Evolutionary conservation across 2,329 filamentous ascomycete genomes (phyloP).

Genomic region (Botrytis squamosa): DNA sequence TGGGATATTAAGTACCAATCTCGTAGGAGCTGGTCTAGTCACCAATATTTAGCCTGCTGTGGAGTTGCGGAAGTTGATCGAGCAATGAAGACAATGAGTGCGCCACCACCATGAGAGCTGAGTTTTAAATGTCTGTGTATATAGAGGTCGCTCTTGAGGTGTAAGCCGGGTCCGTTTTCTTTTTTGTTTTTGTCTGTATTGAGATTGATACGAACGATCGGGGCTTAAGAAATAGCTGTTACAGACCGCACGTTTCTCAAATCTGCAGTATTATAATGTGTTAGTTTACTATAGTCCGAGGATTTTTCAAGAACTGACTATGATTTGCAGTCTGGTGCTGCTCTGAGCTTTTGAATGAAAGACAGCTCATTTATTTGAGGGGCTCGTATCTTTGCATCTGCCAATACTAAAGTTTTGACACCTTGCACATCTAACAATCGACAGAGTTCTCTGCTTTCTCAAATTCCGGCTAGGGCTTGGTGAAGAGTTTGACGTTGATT

Average conservation of each 20-base stretch:
- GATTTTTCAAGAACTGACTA: not conserved
- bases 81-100: no score
- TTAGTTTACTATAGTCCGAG: not conserved
- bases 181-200: no score
- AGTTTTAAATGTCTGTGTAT: not conserved
- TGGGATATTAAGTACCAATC: not conserved
- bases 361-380: rapidly evolving
- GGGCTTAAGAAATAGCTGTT: no score
- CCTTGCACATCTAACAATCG: not conserved
- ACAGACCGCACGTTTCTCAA: no score
- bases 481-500: not conserved
- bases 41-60: not conserved
- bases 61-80: not conserved
- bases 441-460: not conserved
- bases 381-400: not conserved
- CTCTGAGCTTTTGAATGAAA: not conserved
- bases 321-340: not conserved
- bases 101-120: not conserved
- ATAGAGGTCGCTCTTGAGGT: not conserved
- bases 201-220: no score
- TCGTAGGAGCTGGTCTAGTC: not conserved
- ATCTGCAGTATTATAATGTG: not conserved
- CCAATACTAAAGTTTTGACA: not conserved
- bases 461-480: no score
- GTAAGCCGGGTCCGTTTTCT: no score